A percentile compares a stretch with the other conserved stretches of the same genome.
phyloP scores from a whole-genome alignment of 495 filamentous ascomycete species.

The Aspergillus diversus region DNA sequence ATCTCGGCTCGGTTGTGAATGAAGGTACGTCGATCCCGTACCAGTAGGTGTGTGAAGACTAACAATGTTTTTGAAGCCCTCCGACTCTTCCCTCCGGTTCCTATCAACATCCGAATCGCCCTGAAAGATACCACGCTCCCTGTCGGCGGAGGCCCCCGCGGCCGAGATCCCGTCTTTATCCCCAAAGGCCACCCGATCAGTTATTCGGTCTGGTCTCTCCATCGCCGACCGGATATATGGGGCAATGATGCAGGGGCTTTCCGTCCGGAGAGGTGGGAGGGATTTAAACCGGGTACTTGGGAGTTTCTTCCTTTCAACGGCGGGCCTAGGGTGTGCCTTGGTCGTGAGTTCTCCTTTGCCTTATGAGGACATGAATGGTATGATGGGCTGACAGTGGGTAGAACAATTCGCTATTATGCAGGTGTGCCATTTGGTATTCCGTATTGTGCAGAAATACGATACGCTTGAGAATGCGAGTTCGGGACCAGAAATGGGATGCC shows the following conservation, averaged over 20 bases:
- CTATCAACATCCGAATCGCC: constrained; percentile 70
- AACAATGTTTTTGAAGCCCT: constrained; percentile 50
- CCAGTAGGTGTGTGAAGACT: background rate
- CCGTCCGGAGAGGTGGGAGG: constrained; percentile 66
- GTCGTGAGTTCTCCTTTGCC: too few relatives aligned
- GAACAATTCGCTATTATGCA: background rate
- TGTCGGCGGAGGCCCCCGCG: constrained; percentile 67
- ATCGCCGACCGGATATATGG: constrained; percentile 54
- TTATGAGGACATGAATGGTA: too few relatives aligned
- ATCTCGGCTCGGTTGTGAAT: constrained; percentile 53
- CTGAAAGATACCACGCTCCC: constrained; percentile 71
- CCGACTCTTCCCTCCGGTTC: constrained; percentile 73
- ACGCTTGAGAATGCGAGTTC: background rate
- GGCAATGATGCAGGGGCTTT: constrained; percentile 51
- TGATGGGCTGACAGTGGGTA: background rate
- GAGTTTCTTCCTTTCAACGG: constrained; percentile 66
- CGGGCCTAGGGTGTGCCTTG: background rate
- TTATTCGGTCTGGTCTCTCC: constrained; percentile 66
- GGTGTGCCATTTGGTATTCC: background rate
- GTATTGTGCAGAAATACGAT: background rate
- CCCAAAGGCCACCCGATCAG: constrained; percentile 54
- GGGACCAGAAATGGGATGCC: background rate
- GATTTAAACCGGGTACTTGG: constrained; percentile 36
- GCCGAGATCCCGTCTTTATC: constrained; percentile 60
- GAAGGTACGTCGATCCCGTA: background rate